These are phyloP conservation scores for Stramenopiles sp. DNA, from an alignment of 352 stramenopile species.

Conservation along the genomic window DNA sequence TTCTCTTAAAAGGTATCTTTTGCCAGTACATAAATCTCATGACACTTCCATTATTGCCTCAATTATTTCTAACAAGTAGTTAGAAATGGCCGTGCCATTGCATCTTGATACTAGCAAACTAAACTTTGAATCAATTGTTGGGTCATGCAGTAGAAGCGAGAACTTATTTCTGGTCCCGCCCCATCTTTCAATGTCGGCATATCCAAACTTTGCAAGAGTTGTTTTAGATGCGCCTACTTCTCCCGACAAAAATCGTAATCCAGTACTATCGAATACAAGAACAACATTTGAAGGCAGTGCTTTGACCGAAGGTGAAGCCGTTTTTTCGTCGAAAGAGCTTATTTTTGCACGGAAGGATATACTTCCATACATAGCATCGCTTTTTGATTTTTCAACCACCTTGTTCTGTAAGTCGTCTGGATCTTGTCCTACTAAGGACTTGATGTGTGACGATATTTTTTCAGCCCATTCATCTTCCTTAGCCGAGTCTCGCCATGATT, in stretches of 20 bases:
- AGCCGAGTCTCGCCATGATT: constrained; percentile 42
- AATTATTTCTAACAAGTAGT: constrained; percentile 6
- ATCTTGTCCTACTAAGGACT: constrained; percentile 19
- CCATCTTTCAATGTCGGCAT: constrained; percentile 5
- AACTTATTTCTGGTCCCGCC: constrained; percentile 5
- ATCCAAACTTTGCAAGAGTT: not conserved
- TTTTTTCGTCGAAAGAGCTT: not conserved
- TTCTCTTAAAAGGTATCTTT: too few species aligned
- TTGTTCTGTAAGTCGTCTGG: constrained; percentile 40
- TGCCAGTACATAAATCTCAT: too few species aligned
- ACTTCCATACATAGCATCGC: constrained; percentile 54
- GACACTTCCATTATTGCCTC: not conserved
- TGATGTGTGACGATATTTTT: constrained; percentile 25
- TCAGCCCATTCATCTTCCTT: constrained; percentile 52
- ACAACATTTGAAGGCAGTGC: not conserved
- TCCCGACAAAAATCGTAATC: not conserved
- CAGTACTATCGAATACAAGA: constrained; percentile 1
- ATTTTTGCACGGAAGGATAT: constrained; percentile 45
- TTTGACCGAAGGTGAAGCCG: not conserved
- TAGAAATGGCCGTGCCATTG: constrained; percentile 7
- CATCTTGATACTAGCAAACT: not conserved
- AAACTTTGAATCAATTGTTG: not conserved
- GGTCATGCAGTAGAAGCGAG: not conserved
- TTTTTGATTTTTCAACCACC: constrained; percentile 53
- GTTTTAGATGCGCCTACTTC: not conserved